A percentile compares a stretch with the other conserved stretches of the same genome.
phyloP scores from a whole-genome alignment of 108 stramenopile genomes.

The Cyclotella sp. region DNA sequence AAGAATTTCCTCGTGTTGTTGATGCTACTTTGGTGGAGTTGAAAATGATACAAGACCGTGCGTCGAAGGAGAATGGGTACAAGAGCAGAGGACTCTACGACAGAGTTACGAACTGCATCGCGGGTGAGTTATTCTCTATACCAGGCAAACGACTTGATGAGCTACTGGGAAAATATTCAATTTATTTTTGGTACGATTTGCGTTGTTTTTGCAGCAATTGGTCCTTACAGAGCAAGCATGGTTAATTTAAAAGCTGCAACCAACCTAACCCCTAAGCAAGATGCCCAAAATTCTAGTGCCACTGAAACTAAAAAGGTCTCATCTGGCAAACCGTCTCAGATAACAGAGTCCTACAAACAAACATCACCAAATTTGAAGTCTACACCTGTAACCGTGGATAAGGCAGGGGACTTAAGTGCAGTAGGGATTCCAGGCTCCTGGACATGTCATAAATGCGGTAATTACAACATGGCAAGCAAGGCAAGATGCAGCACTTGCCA shows the following conservation, averaged over 20 bases:
- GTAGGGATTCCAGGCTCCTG: neutral
- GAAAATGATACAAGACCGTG: conserved; percentile 14
- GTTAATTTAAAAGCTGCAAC: neutral
- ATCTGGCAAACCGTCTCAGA: conserved; percentile 1
- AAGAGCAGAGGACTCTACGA: conserved; percentile 8
- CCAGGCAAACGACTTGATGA: too few relatives aligned
- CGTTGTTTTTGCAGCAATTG: neutral
- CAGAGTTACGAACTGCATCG: conserved; percentile 12
- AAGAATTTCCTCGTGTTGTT: conserved; percentile 7
- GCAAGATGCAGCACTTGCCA: conserved; percentile 6
- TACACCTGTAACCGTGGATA: neutral
- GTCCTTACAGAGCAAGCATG: neutral
- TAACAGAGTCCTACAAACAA: neutral
- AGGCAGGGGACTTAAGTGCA: neutral
- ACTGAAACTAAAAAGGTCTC: neutral
- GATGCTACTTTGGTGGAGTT: neutral
- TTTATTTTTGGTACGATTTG: neutral
- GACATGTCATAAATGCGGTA: conserved; percentile 11
- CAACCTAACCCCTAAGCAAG: neutral
- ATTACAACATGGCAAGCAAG: neutral
- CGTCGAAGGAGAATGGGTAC: conserved; percentile 14
- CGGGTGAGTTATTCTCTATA: neutral
- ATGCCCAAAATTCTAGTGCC: neutral
- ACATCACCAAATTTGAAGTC: neutral
- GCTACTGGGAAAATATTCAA: neutral